Evolutionary conservation across 2,329 filamentous ascomycete genomes (phyloP), one percentile per base, ranked within the genome.

Genomic region (Exophiala spinifera): DNA sequence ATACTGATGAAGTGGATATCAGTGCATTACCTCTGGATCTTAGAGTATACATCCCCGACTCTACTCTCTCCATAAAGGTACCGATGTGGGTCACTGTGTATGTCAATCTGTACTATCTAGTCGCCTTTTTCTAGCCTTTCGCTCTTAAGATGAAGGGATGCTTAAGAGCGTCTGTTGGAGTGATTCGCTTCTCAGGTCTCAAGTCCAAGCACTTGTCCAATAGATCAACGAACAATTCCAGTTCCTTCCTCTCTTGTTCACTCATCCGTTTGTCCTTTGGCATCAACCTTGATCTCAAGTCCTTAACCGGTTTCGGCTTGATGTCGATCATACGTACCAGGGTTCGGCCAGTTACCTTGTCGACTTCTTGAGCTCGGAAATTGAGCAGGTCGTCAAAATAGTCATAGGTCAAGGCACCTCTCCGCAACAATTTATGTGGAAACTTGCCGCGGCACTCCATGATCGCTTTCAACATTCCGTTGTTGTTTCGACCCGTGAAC

Each of bases 371-470:
- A 70, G 86, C 94, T 69, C 86, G 79, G 71, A 95, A 97, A 65
- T 90, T 89, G 60, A 88, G 81, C 72, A 87, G 78, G 53, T 91
- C 87, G 67, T 95, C 89, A 70, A 96, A 96, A 71, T 96, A 89
- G 66, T 86, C 76, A 39, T 81, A 79, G 13, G 86, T 84, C 57
- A 95, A 80, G 61, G 89, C 80, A 2, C 91, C 90, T 49, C 88
- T 87, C 64, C 89, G 90, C 66, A 96, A 85, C 59, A 96, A 79
- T 72, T 96, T 96, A 44, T 88, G 84, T 25, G 89, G 91, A 60
- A 96, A 86, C 72, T 91, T 95, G 66, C 94, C 94, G 45, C 95
- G 86, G 64, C 92, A 91, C 69, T 99, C 92, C 85, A 96, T 95
- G 64, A 99, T 96, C 17, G 88, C 86, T 60, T 89, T 88, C 56